Evolutionary conservation across 179 eudicot species (phyloP).

Genomic region (Silene coronaria): DNA sequence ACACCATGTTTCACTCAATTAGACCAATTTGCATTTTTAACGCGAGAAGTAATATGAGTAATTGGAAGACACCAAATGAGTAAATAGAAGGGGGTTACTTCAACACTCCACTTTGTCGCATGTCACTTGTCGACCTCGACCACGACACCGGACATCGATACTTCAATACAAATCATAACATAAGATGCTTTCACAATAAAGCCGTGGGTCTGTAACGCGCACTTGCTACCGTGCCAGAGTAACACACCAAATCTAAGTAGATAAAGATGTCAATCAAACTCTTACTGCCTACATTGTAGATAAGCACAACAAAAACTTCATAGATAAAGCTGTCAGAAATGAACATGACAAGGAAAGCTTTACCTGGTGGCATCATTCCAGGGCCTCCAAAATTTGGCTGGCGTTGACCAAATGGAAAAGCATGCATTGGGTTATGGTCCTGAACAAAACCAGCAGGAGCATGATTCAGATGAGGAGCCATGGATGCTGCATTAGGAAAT

Average conservation of each 20-base stretch:
- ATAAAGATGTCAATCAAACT: not conserved
- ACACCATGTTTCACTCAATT: too few relatives aligned
- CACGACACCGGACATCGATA: not conserved
- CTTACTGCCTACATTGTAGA: not conserved
- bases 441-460: conserved; percentile 39
- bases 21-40: too few relatives aligned
- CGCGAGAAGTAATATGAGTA: not conserved
- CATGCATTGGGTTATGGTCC: conserved; percentile 55
- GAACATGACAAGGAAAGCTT: not conserved
- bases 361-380: conserved; percentile 68
- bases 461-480: conserved; percentile 47
- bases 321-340: too few relatives aligned
- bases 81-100: not conserved
- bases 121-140: not conserved
- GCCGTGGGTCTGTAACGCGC: too few relatives aligned
- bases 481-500: conserved; percentile 42
- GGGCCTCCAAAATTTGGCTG: conserved; percentile 53
- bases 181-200: not conserved
- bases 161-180: not conserved
- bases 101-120: not conserved
- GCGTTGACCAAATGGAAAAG: conserved; percentile 55
- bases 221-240: too few relatives aligned
- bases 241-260: too few relatives aligned
- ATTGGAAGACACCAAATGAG: not conserved
- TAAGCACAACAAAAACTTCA: not conserved